Conservation (phyloP, 2,329 filamentous ascomycete genomes). For the Microsporum ferrugineum region DNA sequence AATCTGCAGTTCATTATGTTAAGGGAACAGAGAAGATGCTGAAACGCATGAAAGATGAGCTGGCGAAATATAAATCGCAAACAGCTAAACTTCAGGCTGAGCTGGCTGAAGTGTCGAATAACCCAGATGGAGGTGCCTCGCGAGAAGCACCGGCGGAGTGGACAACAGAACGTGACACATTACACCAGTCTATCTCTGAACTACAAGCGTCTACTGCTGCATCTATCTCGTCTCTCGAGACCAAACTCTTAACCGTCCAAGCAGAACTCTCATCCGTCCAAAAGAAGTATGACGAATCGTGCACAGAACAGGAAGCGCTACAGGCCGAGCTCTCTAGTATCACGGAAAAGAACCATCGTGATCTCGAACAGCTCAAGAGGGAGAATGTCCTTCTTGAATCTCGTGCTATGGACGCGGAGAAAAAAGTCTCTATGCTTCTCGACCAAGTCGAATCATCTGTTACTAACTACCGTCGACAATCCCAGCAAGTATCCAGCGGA, state of each 20-base stretch:
- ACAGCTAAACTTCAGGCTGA: constrained; percentile 75
- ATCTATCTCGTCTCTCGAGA: constrained; percentile 58
- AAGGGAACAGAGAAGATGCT: constrained; percentile 99
- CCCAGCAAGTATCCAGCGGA: constrained; percentile 30
- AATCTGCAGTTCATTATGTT: constrained; percentile 94
- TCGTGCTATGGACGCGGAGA: constrained; percentile 78
- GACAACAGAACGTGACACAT: constrained; percentile 58
- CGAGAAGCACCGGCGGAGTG: constrained; percentile 48
- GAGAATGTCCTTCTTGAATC: constrained; percentile 74
- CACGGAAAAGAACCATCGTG: constrained; percentile 47
- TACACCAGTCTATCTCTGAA: constrained; percentile 57
- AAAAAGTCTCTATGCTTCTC: constrained; percentile 81
- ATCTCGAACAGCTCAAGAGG: constrained; percentile 69
- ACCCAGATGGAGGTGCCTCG: constrained; percentile 28
- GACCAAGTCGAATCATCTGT: constrained; percentile 92
- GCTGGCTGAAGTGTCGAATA: constrained; percentile 55
- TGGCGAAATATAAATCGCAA: constrained; percentile 81
- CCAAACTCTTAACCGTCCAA: constrained; percentile 56
- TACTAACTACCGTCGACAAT: constrained; percentile 80
- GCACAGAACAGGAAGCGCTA: constrained; percentile 44
- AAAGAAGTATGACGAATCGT: constrained; percentile 57
- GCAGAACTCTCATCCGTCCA: constrained; percentile 56
- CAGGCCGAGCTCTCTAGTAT: constrained; percentile 47
- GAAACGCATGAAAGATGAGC: constrained; percentile 93
- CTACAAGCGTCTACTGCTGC: constrained; percentile 58